Evolutionary conservation across 2,329 filamentous ascomycete species (phyloP), one percentile per base, ranked within the genome.

Genomic region (Penicillium sp.): DNA sequence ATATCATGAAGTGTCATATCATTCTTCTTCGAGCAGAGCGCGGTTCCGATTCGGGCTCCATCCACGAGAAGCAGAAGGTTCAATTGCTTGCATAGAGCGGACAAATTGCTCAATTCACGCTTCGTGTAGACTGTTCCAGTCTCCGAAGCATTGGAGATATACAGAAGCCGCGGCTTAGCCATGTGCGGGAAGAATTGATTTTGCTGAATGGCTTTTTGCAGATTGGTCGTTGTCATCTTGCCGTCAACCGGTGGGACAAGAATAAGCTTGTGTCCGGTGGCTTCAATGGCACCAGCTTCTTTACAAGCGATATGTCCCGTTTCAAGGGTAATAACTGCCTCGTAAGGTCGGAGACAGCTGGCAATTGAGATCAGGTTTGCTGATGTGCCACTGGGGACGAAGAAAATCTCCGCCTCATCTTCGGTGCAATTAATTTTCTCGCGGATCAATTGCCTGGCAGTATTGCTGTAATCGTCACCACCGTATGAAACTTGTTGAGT

Each of bases 101-200:
- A 80, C 49, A 83, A 69, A 3, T 68, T 77, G 0, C 62, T 62
- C 26, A 83, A 61, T 57, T 83, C 80, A 0, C 62, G 63, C 45
- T 74, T 76, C 0, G 74, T 76, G 60, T 83, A 83, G 3, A 82
- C 69, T 0, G 80, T 83, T 2, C 80, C 80, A 9, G 81, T 69
- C 66, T 83, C 80, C 0, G 80, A 81, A 0, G 81, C 80, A 59
- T 83, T 81, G 14, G 81, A 82, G 26, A 83, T 77, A 62, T 83
- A 83, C 2, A 83, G 78, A n/a, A 83, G 66, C 3, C 78, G 70
- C 0, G 80, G 81, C 59, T 78, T 81, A 2, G 80, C 80, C 76
- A 80, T 81, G 59, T 83, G 80, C 1, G 80, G 81, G 55, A 77
- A 82, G 63, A 82, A 80, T 67, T 78, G 79, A 55, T 83, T 82